Conservation (phyloP, 148 eudicot genomes). For the Tetragonia tetragonoides region DNA sequence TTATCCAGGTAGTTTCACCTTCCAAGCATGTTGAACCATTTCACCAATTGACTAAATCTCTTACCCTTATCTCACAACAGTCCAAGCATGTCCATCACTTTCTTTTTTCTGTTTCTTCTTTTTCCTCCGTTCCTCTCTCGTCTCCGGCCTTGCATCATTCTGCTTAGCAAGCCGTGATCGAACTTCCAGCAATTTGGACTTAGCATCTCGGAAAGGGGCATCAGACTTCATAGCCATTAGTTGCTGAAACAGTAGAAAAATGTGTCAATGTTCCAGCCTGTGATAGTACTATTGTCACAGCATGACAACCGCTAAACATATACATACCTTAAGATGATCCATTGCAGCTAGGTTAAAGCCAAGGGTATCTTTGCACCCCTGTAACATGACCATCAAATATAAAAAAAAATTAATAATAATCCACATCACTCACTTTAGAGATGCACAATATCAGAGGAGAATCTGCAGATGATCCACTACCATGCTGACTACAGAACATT, state of each 20-base stretch:
- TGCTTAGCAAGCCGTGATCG: constrained; percentile 56
- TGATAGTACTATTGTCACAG: background rate
- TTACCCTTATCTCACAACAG: constrained; percentile 30
- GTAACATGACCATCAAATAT: constrained; percentile 20
- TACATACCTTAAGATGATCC: constrained; percentile 83
- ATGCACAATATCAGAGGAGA: background rate
- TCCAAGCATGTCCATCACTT: constrained; percentile 70
- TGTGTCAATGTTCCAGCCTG: background rate
- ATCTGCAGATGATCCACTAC: background rate
- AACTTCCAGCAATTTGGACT: constrained; percentile 62
- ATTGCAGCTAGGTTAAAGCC: constrained; percentile 96
- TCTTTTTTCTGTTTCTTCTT: constrained; percentile 76
- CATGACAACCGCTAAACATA: background rate
- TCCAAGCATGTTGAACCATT: background rate
- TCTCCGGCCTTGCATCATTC: constrained; percentile 41
- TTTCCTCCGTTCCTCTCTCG: constrained; percentile 52
- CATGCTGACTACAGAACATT: background rate
- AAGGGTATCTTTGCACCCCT: constrained; percentile 89
- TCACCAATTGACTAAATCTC: constrained; percentile 5
- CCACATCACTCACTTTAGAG: background rate
- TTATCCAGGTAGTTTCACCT: background rate
- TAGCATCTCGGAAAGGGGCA: constrained; percentile 81
- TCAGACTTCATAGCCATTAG: constrained; percentile 70
- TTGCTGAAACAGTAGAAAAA: constrained; percentile 53
- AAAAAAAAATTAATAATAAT: background rate